These are phyloP conservation scores for Aureobasidium sp. DNA, from an alignment of 2,329 filamentous ascomycete genomes.

Conservation along the genomic window DNA sequence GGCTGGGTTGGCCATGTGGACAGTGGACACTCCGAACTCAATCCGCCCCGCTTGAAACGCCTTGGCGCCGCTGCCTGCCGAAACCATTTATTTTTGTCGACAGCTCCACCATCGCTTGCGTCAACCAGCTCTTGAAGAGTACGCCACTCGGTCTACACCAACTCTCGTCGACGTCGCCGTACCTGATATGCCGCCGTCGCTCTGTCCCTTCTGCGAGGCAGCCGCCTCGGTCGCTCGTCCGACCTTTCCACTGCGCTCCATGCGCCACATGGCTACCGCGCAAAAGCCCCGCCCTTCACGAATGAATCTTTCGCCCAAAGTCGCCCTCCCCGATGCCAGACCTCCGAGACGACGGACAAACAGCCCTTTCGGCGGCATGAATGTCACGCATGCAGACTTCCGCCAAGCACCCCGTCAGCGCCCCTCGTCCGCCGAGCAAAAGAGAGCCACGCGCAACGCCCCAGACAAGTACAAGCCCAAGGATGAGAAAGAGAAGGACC, in stretches of 20 bases:
- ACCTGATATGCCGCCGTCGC: background rate
- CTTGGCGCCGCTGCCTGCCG: background rate
- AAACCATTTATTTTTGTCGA: conserved; percentile 5
- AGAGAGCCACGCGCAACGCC: conserved; percentile 46
- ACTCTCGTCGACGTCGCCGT: background rate
- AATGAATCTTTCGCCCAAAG: conserved; percentile 45
- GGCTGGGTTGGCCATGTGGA: too few relatives aligned
- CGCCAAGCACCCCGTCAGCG: conserved; percentile 33
- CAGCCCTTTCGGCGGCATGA: conserved; percentile 55
- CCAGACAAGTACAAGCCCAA: conserved; percentile 29
- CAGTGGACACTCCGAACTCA: background rate
- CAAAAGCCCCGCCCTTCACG: conserved; percentile 42
- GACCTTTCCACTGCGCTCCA: conserved; percentile 16
- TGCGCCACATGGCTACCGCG: conserved; percentile 35
- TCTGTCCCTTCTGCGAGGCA: conserved; percentile 40
- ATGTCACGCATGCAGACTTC: conserved; percentile 44
- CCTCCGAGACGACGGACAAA: conserved; percentile 37
- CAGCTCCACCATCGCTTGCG: background rate
- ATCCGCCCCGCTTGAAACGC: background rate
- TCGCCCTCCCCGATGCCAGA: conserved; percentile 30
- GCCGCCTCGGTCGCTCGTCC: conserved; percentile 19
- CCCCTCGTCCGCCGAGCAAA: conserved; percentile 37
- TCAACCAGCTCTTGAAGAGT: too few relatives aligned
- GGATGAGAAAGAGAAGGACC: conserved; percentile 44
- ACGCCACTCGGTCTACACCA: too few relatives aligned